These are phyloP conservation scores for Dujonia santamariae DNA, from an alignment of 1,139 yeast species.

Conservation along the genomic window DNA sequence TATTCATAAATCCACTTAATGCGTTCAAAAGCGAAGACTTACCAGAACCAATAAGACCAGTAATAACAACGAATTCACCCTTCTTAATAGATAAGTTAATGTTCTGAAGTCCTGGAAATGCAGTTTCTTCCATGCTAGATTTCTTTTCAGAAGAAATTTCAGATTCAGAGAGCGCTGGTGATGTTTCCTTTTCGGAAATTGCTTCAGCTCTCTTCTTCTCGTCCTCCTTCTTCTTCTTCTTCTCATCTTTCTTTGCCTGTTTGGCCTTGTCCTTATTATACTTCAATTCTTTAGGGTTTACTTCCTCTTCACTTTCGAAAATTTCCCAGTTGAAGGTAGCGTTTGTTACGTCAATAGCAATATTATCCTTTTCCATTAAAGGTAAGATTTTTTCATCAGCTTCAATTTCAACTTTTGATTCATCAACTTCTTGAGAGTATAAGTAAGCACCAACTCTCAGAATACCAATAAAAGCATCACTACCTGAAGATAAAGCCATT, in stretches of 20 bases:
- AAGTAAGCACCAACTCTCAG: slow-evolving; percentile 57
- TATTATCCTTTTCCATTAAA: slow-evolving; percentile 18
- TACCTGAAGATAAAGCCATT: slow-evolving; percentile 61
- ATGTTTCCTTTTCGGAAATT: slow-evolving; percentile 5
- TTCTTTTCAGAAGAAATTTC: slow-evolving; percentile 6
- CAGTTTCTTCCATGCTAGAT: slow-evolving; percentile 13
- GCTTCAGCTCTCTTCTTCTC: slow-evolving; percentile 10
- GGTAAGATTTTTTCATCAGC: slow-evolving; percentile 21
- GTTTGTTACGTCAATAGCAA: slow-evolving; percentile 45
- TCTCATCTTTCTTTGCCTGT: slow-evolving; percentile 6
- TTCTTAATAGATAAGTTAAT: slow-evolving; percentile 33
- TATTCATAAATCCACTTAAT: slow-evolving; percentile 54
- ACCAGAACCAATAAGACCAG: slow-evolving; percentile 74
- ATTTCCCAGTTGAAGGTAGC: slow-evolving; percentile 73
- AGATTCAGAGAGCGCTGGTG: slow-evolving; percentile 9
- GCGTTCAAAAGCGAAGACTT: slow-evolving; percentile 63
- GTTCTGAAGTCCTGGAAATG: slow-evolving; percentile 16
- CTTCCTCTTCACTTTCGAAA: slow-evolving; percentile 24
- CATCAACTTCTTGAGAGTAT: slow-evolving; percentile 23
- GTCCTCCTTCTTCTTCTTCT: slow-evolving; percentile 9
- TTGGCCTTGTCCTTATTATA: slow-evolving; percentile 9
- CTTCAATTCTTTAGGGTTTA: slow-evolving; percentile 8
- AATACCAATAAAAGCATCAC: slow-evolving; percentile 68
- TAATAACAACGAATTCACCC: slow-evolving; percentile 67
- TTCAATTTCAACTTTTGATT: slow-evolving; percentile 13